phyloP scores from a whole-genome alignment of 148 eudicot species.

The Rhododendron vialii region DNA sequence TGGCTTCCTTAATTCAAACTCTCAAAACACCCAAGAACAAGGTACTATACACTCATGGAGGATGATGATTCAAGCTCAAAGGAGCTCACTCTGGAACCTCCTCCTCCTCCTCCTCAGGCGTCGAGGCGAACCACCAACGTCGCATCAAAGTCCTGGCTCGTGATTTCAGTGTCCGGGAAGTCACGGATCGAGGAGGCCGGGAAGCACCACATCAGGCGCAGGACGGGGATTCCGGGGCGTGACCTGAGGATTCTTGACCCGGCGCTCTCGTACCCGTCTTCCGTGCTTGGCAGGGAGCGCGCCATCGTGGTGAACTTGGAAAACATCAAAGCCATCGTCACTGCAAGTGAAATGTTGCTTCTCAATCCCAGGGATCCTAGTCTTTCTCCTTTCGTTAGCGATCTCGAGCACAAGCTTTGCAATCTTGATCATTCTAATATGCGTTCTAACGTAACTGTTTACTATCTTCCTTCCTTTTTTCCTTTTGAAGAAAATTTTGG shows the following conservation, averaged over 20 bases:
- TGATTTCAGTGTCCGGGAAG: background rate
- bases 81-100: background rate
- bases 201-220: slow-evolving; percentile 22
- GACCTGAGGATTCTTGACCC: slow-evolving; percentile 35
- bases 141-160: background rate
- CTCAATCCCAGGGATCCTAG: background rate
- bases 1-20: too few species aligned
- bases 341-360: slow-evolving; percentile 25
- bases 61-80: too few species aligned
- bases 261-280: slow-evolving; percentile 29
- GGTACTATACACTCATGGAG: background rate
- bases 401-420: background rate
- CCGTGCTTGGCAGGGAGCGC: slow-evolving; percentile 26
- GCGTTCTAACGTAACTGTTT: background rate
- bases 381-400: background rate
- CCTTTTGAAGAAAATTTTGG: too few species aligned
- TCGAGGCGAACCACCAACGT: background rate
- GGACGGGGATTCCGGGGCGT: slow-evolving; percentile 23
- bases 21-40: background rate
- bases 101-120: background rate
- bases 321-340: slow-evolving; percentile 30
- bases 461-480: background rate
- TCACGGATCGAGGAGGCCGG: slow-evolving; percentile 11
- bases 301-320: slow-evolving; percentile 33
- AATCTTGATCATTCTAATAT: background rate